Percentiles rank a stretch among this genome's conserved stretches.
These are phyloP conservation scores for Thalassiosira exigua DNA, from an alignment of 352 stramenopile species.

Conservation along the genomic window DNA sequence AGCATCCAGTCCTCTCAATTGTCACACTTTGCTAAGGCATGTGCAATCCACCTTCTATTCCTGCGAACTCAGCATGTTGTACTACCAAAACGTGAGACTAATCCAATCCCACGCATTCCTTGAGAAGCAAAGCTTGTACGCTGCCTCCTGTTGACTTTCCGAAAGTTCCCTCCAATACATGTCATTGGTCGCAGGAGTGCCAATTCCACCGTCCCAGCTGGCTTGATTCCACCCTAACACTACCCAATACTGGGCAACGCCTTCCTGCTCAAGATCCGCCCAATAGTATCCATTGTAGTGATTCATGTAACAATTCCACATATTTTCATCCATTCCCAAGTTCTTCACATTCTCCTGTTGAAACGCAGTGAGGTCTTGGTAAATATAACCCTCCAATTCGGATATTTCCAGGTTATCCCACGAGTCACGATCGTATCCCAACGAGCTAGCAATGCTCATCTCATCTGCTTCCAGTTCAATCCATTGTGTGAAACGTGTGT, in stretches of 20 bases:
- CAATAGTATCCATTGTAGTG: constrained; percentile 18
- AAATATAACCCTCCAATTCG: neutral
- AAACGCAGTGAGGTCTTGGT: neutral
- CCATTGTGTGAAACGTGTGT: constrained; percentile 3
- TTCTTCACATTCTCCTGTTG: neutral
- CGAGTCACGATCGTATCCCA: constrained; percentile 4
- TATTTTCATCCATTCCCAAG: constrained; percentile 21
- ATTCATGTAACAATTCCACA: constrained; percentile 23
- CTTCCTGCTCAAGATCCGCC: neutral
- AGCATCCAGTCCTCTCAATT: no score
- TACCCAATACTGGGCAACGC: neutral
- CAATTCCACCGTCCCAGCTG: neutral
- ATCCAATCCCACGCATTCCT: constrained; percentile 17
- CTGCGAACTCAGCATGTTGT: no score
- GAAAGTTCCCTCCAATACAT: neutral
- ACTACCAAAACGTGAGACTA: neutral
- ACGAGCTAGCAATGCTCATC: neutral
- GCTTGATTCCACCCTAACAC: neutral
- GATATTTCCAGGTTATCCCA: constrained; percentile 17
- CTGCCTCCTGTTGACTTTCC: neutral
- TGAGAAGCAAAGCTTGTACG: constrained; percentile 5
- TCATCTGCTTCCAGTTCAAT: neutral
- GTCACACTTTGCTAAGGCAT: no score
- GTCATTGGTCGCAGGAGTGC: neutral
- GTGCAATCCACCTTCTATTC: no score